Evolutionary conservation across 2,329 filamentous ascomycete genomes (phyloP), one percentile per base, ranked within the genome.

Genomic region (Volutella citrinella): DNA sequence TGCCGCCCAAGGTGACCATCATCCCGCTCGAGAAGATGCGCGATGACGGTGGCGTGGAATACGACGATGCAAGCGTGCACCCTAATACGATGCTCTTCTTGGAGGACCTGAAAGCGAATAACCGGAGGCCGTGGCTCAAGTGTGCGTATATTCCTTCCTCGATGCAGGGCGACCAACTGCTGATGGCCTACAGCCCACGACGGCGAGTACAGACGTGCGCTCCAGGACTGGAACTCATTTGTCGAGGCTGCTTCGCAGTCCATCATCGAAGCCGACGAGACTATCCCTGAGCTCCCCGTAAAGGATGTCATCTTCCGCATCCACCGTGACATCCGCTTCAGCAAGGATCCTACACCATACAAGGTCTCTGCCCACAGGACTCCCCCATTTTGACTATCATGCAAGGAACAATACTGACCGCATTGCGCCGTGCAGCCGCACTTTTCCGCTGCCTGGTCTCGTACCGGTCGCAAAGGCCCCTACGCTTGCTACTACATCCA

Each of bases 401-500:
- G n/a, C 13, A 5, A 19, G 3, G 9, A 13, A 5, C 3, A 16
- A 17, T 11, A 43, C 27, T 33, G 11, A 27, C 12, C 10, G 19
- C 26, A 12, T 8, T 5, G 16, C 17, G 14, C 22, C 24, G 21
- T 27, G 14, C 32, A 87, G 81, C 77, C 87, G 34, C 79, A 90
- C 63, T 95, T 90, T 62, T 86, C 84, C 9, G 88, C 84, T 22
- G 86, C 87, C 16, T 95, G 87, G 79, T 93, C 86, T 36, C 81
- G 89, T 14, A 94, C 88, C 0, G 89, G 89, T 14, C 77, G 85
- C 34, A 95, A 95, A 62, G 87, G 87, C 0, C 82, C 85, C 9
- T 94, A 93, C 60, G 89, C 89, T 7, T 83, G 80, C 55, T 95
- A 95, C 65, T 95, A 95, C 63, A 65, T 95, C 14, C 88, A 95